phyloP scores from a whole-genome alignment of 768 basidiomycete genomes.

The Lactifluus volemus region DNA sequence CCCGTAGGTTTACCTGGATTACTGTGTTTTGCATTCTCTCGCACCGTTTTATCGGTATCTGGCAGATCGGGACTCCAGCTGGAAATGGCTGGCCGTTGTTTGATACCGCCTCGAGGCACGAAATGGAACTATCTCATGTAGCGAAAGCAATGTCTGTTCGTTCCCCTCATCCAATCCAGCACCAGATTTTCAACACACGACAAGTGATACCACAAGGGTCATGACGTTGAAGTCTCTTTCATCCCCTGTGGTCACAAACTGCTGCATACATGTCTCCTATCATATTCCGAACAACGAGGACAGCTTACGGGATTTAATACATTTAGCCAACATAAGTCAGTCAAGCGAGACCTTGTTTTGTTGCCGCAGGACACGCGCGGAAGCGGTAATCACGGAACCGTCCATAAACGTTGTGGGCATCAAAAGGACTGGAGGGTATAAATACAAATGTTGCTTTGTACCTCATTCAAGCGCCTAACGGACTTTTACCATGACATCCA shows the following conservation, averaged over 20 bases:
- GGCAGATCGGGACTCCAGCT: slow-evolving; percentile 7
- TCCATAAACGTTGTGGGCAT: slow-evolving; percentile 13
- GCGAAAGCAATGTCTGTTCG: not conserved
- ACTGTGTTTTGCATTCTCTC: slow-evolving; percentile 1
- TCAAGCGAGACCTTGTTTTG: slow-evolving; percentile 13
- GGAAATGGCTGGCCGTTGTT: not conserved
- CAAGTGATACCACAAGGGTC: not conserved
- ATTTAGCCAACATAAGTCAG: slow-evolving; percentile 3
- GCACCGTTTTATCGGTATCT: slow-evolving; percentile 2
- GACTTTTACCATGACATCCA: slow-evolving; percentile 12
- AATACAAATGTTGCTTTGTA: slow-evolving; percentile 7
- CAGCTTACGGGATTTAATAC: slow-evolving; percentile 11
- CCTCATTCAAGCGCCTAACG: slow-evolving; percentile 12
- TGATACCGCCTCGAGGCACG: slow-evolving; percentile 7
- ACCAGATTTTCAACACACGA: not conserved
- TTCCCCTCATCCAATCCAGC: not conserved
- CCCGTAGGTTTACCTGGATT: slow-evolving; percentile 5
- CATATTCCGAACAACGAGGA: slow-evolving; percentile 8
- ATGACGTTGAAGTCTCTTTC: not conserved
- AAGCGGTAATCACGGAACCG: slow-evolving; percentile 16
- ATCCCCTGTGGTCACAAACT: not conserved
- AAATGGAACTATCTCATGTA: not conserved
- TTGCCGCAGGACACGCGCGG: slow-evolving; percentile 6
- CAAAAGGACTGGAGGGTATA: slow-evolving; percentile 6
- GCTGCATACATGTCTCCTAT: not conserved